Percentiles rank a stretch among this genome's conserved stretches.
Evolutionary conservation across 2,329 filamentous ascomycete genomes (phyloP).

Genomic region (Sclerotiophoma versabilis): DNA sequence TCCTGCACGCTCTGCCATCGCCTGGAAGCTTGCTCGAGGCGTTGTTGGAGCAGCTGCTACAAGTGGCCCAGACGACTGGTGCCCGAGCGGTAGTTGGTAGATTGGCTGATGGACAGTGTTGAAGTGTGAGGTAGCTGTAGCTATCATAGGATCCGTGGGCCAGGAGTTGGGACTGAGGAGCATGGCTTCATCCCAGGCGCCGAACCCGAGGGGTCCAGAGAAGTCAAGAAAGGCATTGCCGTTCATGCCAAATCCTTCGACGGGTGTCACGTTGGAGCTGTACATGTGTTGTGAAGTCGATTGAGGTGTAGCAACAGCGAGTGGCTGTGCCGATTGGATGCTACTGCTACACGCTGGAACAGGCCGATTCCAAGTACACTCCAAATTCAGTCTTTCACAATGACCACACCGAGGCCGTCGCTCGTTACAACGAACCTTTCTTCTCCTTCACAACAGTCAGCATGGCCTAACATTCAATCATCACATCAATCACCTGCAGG

Average conservation of each 20-base stretch:
- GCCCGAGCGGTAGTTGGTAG: conserved; percentile 27
- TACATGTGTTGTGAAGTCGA: conserved; percentile 20
- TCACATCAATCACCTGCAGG: conserved; percentile 30
- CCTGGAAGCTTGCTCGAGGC: conserved; percentile 21
- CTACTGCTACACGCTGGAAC: conserved; percentile 23
- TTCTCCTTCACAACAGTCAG: conserved; percentile 48
- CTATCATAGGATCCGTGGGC: conserved; percentile 32
- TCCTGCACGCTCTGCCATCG: conserved; percentile 22
- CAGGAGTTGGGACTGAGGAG: conserved; percentile 41
- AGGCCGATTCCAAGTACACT: conserved; percentile 59
- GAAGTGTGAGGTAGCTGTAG: conserved; percentile 15
- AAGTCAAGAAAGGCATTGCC: conserved; percentile 36
- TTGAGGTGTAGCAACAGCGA: conserved; percentile 21
- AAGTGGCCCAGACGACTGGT: conserved; percentile 23
- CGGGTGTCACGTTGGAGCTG: conserved; percentile 17
- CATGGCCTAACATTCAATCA: background rate
- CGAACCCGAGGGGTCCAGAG: conserved; percentile 36
- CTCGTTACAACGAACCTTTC: conserved; percentile 65
- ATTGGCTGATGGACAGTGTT: conserved; percentile 31
- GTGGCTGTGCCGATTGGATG: conserved; percentile 28
- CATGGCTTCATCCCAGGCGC: conserved; percentile 43
- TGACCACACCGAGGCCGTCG: conserved; percentile 61
- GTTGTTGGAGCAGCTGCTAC: conserved; percentile 12
- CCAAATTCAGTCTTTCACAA: conserved; percentile 61
- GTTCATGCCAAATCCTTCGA: conserved; percentile 30